phyloP scores from a whole-genome alignment of 768 basidiomycete species.

The Mycena rosella region DNA sequence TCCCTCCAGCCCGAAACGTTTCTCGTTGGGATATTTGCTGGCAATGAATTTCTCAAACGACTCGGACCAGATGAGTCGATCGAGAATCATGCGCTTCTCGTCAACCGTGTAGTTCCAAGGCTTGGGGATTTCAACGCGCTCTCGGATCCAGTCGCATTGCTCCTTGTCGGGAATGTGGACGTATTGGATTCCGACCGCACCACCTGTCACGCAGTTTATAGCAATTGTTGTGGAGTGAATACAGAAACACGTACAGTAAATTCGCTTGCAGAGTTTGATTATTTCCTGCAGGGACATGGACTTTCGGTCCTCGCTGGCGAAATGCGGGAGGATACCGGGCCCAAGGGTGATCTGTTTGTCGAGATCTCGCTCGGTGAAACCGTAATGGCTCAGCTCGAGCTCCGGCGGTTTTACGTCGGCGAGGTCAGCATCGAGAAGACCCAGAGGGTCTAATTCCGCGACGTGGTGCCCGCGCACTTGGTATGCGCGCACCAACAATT shows the following conservation, averaged over 20 bases:
- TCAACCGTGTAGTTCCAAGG: slow-evolving; percentile 99
- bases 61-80: slow-evolving; percentile 99
- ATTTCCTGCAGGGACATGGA: slow-evolving; percentile 94
- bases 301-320: slow-evolving; percentile 87
- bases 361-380: slow-evolving; percentile 94
- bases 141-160: slow-evolving; percentile 99
- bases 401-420: slow-evolving; percentile 85
- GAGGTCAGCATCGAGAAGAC: slow-evolving; percentile 92
- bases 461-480: slow-evolving; percentile 99
- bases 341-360: slow-evolving; percentile 96
- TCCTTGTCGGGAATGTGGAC: slow-evolving; percentile 98
- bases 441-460: slow-evolving; percentile 95
- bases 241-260: slow-evolving; percentile 82
- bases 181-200: slow-evolving; percentile 91
- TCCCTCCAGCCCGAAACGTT: slow-evolving; percentile 98
- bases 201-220: slow-evolving; percentile 61
- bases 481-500: slow-evolving; percentile 97
- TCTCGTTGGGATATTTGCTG: slow-evolving; percentile 99
- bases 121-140: slow-evolving; percentile 93
- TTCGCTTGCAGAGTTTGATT: slow-evolving; percentile 89
- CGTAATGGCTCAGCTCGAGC: slow-evolving; percentile 93
- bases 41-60: slow-evolving; percentile 99
- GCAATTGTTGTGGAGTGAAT: background rate
- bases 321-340: slow-evolving; percentile 96
- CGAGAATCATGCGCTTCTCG: slow-evolving; percentile 99